Evolutionary conservation across 441 rosid species (phyloP).

Genomic region (California macrophylla): DNA sequence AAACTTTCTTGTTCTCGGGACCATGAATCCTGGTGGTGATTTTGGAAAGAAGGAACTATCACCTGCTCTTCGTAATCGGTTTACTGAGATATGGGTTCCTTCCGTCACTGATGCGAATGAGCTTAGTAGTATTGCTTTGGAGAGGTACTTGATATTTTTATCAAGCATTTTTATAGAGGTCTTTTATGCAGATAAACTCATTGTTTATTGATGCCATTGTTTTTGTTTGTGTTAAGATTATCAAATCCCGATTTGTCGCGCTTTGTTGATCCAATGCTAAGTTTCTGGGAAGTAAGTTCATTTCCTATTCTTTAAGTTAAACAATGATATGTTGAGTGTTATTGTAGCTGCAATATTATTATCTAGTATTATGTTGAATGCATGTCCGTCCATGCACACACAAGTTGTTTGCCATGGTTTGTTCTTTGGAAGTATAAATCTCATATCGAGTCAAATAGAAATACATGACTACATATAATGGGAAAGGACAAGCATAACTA

Average conservation of each 20-base stretch:
- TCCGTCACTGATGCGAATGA: constrained; percentile 56
- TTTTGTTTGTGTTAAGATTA: constrained; percentile 33
- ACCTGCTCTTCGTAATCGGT: constrained; percentile 94
- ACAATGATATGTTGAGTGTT: constrained; percentile 6
- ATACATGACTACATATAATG: neutral
- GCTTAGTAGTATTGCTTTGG: constrained; percentile 63
- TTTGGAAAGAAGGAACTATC: constrained; percentile 97
- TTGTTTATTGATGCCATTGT: constrained; percentile 13
- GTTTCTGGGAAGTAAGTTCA: constrained; percentile 65
- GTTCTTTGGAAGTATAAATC: neutral
- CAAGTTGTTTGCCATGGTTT: neutral
- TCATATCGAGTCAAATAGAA: neutral
- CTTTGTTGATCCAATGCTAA: constrained; percentile 58
- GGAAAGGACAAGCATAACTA: neutral
- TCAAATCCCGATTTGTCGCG: constrained; percentile 33
- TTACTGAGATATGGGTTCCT: constrained; percentile 98
- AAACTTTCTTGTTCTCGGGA: constrained; percentile 75
- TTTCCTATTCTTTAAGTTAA: neutral
- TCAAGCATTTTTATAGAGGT: constrained; percentile 7
- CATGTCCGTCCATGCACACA: neutral
- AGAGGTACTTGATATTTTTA: constrained; percentile 38
- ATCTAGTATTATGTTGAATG: neutral
- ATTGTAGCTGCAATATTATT: constrained; percentile 1
- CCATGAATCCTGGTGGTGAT: constrained; percentile 99
- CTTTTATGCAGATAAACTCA: neutral